A percentile compares a stretch with the other conserved stretches of the same genome.
phyloP scores from a whole-genome alignment of 371 early-diverging fungal genomes.

The Apophysomyces elegans region DNA sequence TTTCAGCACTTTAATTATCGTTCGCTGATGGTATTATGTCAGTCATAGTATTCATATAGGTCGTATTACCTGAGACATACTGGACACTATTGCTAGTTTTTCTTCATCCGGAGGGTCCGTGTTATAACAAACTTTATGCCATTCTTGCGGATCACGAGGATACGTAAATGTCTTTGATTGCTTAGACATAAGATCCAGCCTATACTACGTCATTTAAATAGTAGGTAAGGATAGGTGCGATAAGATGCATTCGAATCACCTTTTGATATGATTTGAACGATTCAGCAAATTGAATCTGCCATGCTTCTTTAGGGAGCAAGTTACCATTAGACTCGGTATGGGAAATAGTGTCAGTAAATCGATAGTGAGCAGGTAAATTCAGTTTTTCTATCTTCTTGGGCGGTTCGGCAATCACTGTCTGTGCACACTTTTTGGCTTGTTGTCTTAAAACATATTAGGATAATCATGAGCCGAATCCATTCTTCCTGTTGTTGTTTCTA shows the following conservation, averaged over 20 bases:
- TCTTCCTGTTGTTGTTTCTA: not conserved
- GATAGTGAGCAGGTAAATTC: constrained; percentile 34
- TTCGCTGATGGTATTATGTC: not conserved
- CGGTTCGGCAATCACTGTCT: constrained; percentile 35
- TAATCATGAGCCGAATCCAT: not conserved
- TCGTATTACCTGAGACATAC: constrained; percentile 24
- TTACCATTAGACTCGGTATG: not conserved
- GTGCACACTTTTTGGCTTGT: constrained; percentile 37
- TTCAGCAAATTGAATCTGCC: constrained; percentile 32
- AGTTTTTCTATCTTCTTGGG: constrained; percentile 28
- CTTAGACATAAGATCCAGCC: not conserved
- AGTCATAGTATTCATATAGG: not conserved
- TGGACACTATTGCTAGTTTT: constrained; percentile 9
- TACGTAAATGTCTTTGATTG: not conserved
- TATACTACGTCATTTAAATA: not conserved
- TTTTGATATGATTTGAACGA: constrained; percentile 35
- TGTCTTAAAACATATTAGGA: constrained; percentile 19
- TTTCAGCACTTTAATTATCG: constrained; percentile 24
- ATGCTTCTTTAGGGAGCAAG: constrained; percentile 24
- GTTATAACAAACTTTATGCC: constrained; percentile 22
- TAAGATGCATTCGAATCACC: constrained; percentile 13
- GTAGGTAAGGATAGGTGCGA: not conserved
- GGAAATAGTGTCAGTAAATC: constrained; percentile 18
- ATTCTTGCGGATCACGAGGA: constrained; percentile 4
- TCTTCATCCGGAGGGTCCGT: not conserved